Evolutionary conservation across 83 land plant species (phyloP).

Genomic region (Isoetes engelmannii): DNA sequence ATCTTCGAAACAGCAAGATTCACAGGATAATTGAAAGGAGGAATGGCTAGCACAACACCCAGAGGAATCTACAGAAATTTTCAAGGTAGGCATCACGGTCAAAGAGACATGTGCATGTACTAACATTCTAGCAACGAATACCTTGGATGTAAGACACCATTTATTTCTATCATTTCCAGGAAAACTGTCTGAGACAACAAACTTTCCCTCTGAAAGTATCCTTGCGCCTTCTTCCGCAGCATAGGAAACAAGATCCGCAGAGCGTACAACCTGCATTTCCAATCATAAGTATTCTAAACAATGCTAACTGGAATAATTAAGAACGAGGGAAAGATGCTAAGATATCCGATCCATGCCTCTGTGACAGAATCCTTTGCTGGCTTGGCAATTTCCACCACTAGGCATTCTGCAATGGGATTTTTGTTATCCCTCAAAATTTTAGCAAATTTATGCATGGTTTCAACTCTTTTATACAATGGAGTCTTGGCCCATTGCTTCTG

Average conservation of each 20-base stretch:
- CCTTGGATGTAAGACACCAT: slow-evolving; percentile 1
- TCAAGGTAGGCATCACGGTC: not conserved
- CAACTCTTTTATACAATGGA: slow-evolving; percentile 2
- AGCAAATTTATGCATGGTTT: not conserved
- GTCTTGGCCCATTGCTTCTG: slow-evolving; percentile 8
- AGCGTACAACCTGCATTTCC: not conserved
- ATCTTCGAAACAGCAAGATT: slow-evolving; percentile 35
- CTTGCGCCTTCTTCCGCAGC: slow-evolving; percentile 8
- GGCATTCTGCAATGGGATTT: slow-evolving; percentile 7
- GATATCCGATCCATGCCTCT: not conserved
- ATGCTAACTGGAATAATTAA: not conserved
- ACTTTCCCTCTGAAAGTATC: slow-evolving; percentile 3
- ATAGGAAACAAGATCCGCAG: slow-evolving; percentile 3
- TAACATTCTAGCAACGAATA: not conserved
- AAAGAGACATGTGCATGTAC: not conserved
- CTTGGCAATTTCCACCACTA: slow-evolving; percentile 3
- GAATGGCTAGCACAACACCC: slow-evolving; percentile 36
- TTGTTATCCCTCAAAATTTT: not conserved
- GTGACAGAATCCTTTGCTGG: slow-evolving; percentile 6
- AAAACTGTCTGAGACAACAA: slow-evolving; percentile 3
- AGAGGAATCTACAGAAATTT: slow-evolving; percentile 26
- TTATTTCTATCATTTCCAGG: slow-evolving; percentile 11
- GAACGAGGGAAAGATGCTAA: not conserved
- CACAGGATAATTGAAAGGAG: slow-evolving; percentile 40
- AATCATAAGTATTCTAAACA: not conserved